Evolutionary conservation across 1,284 basidiomycete genomes (phyloP).

Genomic region (Ceratobasidium sp.): DNA sequence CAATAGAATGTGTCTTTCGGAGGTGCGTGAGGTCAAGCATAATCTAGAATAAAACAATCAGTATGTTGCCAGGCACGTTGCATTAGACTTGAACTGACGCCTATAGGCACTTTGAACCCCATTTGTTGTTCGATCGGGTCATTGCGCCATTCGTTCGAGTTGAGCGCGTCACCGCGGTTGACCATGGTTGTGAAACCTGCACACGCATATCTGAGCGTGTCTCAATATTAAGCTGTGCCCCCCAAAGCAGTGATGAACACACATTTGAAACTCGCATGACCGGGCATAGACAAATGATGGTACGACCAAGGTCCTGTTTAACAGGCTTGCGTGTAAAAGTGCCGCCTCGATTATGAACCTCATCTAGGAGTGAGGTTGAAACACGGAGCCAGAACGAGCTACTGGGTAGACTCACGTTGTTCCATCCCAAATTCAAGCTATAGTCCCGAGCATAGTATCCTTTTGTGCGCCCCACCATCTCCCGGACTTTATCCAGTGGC

Average conservation of each 20-base stretch:
- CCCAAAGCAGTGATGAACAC: background rate
- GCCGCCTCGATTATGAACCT: constrained; percentile 50
- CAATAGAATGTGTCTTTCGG: constrained; percentile 44
- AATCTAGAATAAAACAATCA: constrained; percentile 4
- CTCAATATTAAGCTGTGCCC: background rate
- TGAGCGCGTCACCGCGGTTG: constrained; percentile 45
- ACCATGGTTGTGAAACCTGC: constrained; percentile 32
- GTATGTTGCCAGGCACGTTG: background rate
- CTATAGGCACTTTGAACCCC: constrained; percentile 50
- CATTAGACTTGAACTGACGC: constrained; percentile 24
- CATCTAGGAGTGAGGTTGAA: constrained; percentile 38
- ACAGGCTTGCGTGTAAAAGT: constrained; percentile 46
- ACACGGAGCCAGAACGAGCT: background rate
- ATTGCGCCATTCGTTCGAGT: constrained; percentile 48
- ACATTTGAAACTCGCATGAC: constrained; percentile 50
- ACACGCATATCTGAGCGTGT: constrained; percentile 19
- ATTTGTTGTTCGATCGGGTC: constrained; percentile 48
- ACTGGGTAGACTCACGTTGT: constrained; percentile 41
- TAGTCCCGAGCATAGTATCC: constrained; percentile 47
- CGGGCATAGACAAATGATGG: constrained; percentile 50
- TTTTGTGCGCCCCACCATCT: constrained; percentile 31
- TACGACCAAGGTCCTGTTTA: constrained; percentile 50
- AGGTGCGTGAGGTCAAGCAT: constrained; percentile 49
- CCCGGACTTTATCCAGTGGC: constrained; percentile 19
- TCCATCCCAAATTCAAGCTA: constrained; percentile 47